Percentiles rank a stretch among this genome's conserved stretches.
Evolutionary conservation across 495 filamentous ascomycete genomes (phyloP).

Genomic region (Halenospora varia): DNA sequence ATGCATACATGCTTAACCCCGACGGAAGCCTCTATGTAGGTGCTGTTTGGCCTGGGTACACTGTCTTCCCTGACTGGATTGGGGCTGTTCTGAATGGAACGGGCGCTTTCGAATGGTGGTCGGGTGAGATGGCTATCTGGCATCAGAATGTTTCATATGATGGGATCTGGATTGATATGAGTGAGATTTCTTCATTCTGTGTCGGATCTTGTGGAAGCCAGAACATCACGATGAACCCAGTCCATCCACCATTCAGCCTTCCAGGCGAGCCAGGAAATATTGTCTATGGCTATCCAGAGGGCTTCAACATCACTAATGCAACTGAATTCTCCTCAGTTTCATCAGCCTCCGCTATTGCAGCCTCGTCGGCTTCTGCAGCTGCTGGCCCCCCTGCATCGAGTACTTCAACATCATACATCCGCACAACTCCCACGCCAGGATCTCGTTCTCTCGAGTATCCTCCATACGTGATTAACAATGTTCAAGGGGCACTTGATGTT

Average conservation of each 20-base stretch:
- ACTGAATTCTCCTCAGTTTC: constrained; percentile 63
- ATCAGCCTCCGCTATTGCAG: constrained; percentile 47
- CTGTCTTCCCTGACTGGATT: constrained; percentile 62
- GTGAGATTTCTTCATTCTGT: constrained; percentile 78
- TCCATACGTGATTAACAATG: constrained; percentile 78
- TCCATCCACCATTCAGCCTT: constrained; percentile 62
- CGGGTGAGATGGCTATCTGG: constrained; percentile 58
- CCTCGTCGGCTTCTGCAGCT: constrained; percentile 32
- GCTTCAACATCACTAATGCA: constrained; percentile 63
- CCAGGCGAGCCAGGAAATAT: constrained; percentile 62
- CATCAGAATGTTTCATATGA: constrained; percentile 66
- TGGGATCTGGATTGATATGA: constrained; percentile 90
- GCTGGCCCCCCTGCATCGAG: constrained; percentile 14
- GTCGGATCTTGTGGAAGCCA: constrained; percentile 70
- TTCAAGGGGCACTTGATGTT: constrained; percentile 68
- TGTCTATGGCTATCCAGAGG: constrained; percentile 64
- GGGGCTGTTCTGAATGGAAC: constrained; percentile 57
- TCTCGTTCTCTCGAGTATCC: constrained; percentile 74
- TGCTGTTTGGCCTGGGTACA: constrained; percentile 84
- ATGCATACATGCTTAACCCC: constrained; percentile 63
- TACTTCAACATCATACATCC: constrained; percentile 46
- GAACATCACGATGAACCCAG: constrained; percentile 66
- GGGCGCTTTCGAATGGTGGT: constrained; percentile 65
- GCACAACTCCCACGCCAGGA: constrained; percentile 63
- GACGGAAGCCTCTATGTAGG: constrained; percentile 73